Base-by-base conservation (phyloP, 1,284 basidiomycete genomes). In the Melanopsichium pennsylvanicum region DNA sequence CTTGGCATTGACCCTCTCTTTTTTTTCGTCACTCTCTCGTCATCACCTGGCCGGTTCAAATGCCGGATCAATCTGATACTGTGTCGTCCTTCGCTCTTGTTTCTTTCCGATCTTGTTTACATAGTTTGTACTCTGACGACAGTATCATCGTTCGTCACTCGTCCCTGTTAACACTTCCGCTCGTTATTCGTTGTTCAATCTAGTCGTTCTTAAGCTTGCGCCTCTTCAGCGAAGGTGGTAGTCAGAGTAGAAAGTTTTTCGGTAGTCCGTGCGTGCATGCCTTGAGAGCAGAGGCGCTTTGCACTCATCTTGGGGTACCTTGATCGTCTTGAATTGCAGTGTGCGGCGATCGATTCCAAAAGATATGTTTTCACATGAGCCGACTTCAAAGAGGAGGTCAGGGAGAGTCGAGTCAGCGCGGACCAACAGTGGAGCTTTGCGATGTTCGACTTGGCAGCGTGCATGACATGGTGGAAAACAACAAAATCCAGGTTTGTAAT, bases 41-140 rank as follows among this genome's bases (percentile, higher is more conserved):
- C 16, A 10, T 41, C 16, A 18, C 27, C 34, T 36, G 16, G 48
- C 22, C 38, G 41, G 50, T 41, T 48, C 22, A 23, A 40, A 37
- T 25, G 51, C 35, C 32, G 15, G 16, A 26, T 29, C 32, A 37
- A 37, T 32, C 36, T 27, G 36, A n/a, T 41, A 25, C 16, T 49
- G 8, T 38, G 6, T 35, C 25, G 12, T 11, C 16, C 18, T 35
- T 32, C 18, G 13, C 26, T 32, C 25, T 38, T 13, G 19, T 5
- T 34, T 27, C 13, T 45, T 45, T 36, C 18, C 29, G 23, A 52
- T 39, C 29, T n/a, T n/a, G n/a, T n/a, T n/a, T n/a, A n/a, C n/a
- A n/a, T n/a, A n/a, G n/a, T 44, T 33, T 61, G 41, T 61, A 61
- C 23, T 40, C 18, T 54, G 40, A 49, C 38, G 46, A 36, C n/a